Evolutionary conservation across 108 stramenopile species (phyloP).

Genomic region (Pseudonitzschia multistriata): DNA sequence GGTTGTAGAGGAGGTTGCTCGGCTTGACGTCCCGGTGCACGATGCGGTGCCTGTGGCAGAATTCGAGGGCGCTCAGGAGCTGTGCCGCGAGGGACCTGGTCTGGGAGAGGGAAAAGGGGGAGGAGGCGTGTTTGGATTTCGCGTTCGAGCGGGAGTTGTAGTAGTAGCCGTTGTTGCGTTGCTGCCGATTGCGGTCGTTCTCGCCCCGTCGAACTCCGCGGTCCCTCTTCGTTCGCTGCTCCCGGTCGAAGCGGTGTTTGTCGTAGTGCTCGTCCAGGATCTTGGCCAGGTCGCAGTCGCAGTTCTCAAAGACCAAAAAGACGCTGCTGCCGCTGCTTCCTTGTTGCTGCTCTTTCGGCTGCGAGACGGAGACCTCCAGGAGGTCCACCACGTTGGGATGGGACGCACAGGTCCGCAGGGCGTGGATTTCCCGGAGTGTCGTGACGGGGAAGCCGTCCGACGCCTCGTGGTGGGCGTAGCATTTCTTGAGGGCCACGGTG

Average conservation of each 20-base stretch:
- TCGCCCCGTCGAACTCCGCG: no score
- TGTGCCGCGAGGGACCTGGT: constrained; percentile 64
- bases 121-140: no score
- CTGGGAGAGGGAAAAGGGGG: constrained; percentile 56
- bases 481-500: constrained; percentile 76
- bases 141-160: neutral
- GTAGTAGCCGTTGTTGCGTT: neutral
- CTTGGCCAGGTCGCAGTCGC: constrained; percentile 64
- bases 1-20: constrained; percentile 66
- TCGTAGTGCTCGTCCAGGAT: constrained; percentile 60
- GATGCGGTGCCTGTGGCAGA: constrained; percentile 55
- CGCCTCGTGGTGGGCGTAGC: constrained; percentile 79
- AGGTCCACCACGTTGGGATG: constrained; percentile 44
- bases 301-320: constrained; percentile 84
- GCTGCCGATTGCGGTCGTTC: no score
- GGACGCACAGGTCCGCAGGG: constrained; percentile 42
- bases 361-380: neutral
- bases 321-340: constrained; percentile 25
- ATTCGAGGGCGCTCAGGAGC: constrained; percentile 59
- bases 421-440: constrained; percentile 73
- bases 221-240: neutral
- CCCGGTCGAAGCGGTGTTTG: constrained; percentile 14
- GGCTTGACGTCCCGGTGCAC: constrained; percentile 88
- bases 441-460: constrained; percentile 85
- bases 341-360: neutral